Evolutionary conservation across 2,329 filamentous ascomycete genomes (phyloP).

Genomic region (Alternaria incomplexa): DNA sequence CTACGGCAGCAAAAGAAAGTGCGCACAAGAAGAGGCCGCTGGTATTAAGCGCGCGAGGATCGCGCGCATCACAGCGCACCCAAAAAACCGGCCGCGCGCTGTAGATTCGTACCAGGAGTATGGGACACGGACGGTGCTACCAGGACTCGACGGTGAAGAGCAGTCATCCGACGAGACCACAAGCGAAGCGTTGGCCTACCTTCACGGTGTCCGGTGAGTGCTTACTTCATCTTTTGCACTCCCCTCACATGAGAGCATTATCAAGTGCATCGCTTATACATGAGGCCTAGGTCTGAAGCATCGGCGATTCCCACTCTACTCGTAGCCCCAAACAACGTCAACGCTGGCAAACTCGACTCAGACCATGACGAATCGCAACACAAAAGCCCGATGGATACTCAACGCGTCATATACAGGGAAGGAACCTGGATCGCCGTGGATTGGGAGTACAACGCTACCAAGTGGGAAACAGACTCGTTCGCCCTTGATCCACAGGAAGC

Average conservation of each 20-base stretch:
- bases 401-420: constrained; percentile 73
- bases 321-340: constrained; percentile 52
- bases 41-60: constrained; percentile 24
- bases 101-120: constrained; percentile 17
- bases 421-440: constrained; percentile 74
- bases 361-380: constrained; percentile 29
- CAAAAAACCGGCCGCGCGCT: constrained; percentile 6
- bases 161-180: constrained; percentile 32
- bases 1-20: constrained; percentile 30
- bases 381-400: constrained; percentile 58
- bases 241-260: background rate
- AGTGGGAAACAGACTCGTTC: constrained; percentile 7
- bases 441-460: constrained; percentile 10
- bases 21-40: constrained; percentile 18
- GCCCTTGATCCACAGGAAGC: constrained; percentile 60
- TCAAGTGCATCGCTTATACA: constrained; percentile 18
- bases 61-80: background rate
- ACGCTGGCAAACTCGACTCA: constrained; percentile 16
- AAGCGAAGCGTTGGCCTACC: constrained; percentile 42
- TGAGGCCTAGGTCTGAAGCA: constrained; percentile 71
- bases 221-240: background rate
- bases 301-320: constrained; percentile 74
- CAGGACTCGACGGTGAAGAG: constrained; percentile 37
- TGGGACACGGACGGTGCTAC: constrained; percentile 40
- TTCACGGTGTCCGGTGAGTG: constrained; percentile 43